Percentiles rank a stretch among this genome's conserved stretches.
phyloP scores from a whole-genome alignment of 371 early-diverging fungal species.

The Dinochytrium kinnereticum region DNA sequence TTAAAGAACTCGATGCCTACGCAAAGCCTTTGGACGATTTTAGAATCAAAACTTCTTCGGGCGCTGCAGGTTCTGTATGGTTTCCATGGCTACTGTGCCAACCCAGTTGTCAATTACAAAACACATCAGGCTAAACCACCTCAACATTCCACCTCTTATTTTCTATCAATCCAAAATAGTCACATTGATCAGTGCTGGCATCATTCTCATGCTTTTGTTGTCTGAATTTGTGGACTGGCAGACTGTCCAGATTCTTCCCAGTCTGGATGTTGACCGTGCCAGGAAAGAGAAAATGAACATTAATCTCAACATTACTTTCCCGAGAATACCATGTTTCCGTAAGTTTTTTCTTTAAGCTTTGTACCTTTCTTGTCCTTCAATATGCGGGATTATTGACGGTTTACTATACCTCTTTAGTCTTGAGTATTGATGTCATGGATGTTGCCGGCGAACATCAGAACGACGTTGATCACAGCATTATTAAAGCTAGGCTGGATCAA shows the following conservation, averaged over 20 bases:
- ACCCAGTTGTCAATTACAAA: no score
- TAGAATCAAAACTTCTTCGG: slow-evolving; percentile 83
- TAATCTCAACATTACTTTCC: slow-evolving; percentile 89
- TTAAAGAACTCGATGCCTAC: slow-evolving; percentile 82
- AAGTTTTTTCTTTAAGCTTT: slow-evolving; percentile 42
- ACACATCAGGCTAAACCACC: no score
- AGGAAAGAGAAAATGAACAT: slow-evolving; percentile 90
- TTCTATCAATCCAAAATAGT: slow-evolving; percentile 55
- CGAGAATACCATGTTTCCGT: slow-evolving; percentile 89
- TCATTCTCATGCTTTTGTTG: slow-evolving; percentile 76
- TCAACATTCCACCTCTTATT: neutral
- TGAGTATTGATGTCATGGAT: slow-evolving; percentile 95
- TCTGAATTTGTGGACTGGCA: slow-evolving; percentile 85
- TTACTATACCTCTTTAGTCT: slow-evolving; percentile 50
- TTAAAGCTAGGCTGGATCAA: slow-evolving; percentile 77
- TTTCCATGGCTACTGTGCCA: neutral
- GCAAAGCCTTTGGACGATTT: slow-evolving; percentile 97
- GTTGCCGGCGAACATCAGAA: slow-evolving; percentile 88
- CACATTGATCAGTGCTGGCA: slow-evolving; percentile 74
- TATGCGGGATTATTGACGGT: neutral
- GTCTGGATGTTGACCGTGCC: slow-evolving; percentile 82
- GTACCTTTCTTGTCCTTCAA: slow-evolving; percentile 11
- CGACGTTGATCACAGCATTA: slow-evolving; percentile 78
- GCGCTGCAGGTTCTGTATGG: slow-evolving; percentile 71
- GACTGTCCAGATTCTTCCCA: slow-evolving; percentile 68